phyloP scores from a whole-genome alignment of 495 filamentous ascomycete species.

The Mycothermus thermophilus region DNA sequence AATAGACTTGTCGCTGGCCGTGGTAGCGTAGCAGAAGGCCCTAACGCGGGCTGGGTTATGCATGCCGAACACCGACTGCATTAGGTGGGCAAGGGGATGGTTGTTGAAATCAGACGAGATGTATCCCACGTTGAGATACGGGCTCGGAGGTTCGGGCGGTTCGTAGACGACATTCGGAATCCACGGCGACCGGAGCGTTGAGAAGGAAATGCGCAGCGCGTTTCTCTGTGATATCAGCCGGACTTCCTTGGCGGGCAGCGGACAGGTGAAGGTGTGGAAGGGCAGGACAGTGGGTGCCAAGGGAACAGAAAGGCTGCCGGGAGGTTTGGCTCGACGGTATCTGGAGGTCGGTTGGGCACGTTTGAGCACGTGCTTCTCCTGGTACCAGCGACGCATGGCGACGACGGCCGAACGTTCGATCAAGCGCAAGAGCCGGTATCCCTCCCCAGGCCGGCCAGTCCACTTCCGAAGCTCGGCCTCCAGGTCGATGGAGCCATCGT shows the following conservation, averaged over 20 bases:
- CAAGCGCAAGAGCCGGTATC: conserved; percentile 70
- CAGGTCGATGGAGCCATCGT: conserved; percentile 18
- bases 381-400: conserved; percentile 78
- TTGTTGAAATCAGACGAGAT: conserved; percentile 99
- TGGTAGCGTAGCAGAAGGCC: conserved; percentile 96
- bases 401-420: conserved; percentile 71
- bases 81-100: conserved; percentile 89
- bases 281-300: conserved; percentile 89
- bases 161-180: conserved; percentile 66
- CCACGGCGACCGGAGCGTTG: conserved; percentile 76
- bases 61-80: conserved; percentile 97
- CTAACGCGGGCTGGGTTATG: conserved; percentile 60
- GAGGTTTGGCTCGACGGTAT: conserved; percentile 66
- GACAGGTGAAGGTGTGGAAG: conserved; percentile 98
- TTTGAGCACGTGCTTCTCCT: conserved; percentile 58
- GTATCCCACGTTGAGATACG: conserved; percentile 82
- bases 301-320: conserved; percentile 61
- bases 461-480: conserved; percentile 45
- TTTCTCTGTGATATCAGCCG: conserved; percentile 93
- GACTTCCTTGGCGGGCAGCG: conserved; percentile 84
- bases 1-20: conserved; percentile 75
- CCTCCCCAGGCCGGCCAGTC: conserved; percentile 73
- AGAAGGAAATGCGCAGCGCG: conserved; percentile 80
- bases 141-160: conserved; percentile 69
- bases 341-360: conserved; percentile 41